Conservation (phyloP, 129 eudicot genomes). For the Flaveria brownii region DNA sequence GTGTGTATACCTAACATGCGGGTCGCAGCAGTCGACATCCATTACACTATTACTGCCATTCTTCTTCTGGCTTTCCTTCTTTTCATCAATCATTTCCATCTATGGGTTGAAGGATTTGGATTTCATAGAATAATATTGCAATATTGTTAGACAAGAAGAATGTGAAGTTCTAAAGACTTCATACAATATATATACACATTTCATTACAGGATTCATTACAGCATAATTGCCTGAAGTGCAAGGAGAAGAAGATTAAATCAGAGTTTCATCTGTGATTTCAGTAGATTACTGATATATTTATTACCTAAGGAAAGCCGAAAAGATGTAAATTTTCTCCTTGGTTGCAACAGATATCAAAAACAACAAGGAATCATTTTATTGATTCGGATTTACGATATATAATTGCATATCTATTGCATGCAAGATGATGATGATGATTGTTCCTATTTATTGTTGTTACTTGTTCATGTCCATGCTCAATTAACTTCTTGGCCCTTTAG, state of each 20-base stretch:
- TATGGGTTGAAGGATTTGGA: too few species aligned
- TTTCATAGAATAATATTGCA: too few species aligned
- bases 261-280: constrained; percentile 18
- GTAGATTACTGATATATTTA: constrained; percentile 3
- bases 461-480: constrained; percentile 24
- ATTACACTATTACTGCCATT: too few species aligned
- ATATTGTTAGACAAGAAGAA: too few species aligned
- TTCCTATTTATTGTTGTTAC: constrained; percentile 39
- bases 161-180: not conserved
- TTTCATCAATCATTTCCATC: too few species aligned
- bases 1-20: too few species aligned
- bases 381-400: constrained; percentile 15
- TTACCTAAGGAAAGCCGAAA: constrained; percentile 18
- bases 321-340: constrained; percentile 6
- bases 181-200: not conserved
- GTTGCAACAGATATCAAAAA: constrained; percentile 15
- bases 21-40: too few species aligned
- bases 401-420: constrained; percentile 22
- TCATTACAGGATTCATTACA: constrained; percentile 21
- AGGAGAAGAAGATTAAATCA: not conserved
- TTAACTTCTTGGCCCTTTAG: constrained; percentile 15
- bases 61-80: too few species aligned
- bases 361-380: constrained; percentile 20
- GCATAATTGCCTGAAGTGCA: constrained; percentile 1
- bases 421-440: not conserved